Conservation (phyloP, 2,329 filamentous ascomycete genomes). For the Rhinocladiella similis region DNA sequence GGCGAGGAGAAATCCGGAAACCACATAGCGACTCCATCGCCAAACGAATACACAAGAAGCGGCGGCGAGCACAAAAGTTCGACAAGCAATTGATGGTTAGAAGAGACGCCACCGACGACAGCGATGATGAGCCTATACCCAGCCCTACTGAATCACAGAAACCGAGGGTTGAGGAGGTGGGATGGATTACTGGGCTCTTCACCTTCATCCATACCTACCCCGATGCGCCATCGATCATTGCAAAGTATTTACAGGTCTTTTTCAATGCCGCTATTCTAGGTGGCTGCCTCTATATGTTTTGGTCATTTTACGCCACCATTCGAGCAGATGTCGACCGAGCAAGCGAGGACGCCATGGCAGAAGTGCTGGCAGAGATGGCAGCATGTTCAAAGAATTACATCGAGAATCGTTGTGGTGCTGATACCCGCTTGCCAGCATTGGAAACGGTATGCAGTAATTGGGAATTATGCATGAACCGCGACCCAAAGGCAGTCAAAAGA, state of each 20-base stretch:
- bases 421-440: conserved; percentile 70
- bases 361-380: conserved; percentile 71
- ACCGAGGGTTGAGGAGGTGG: conserved; percentile 27
- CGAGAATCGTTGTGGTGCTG: conserved; percentile 71
- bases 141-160: conserved; percentile 23
- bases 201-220: conserved; percentile 65
- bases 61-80: conserved; percentile 48
- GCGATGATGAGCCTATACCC: conserved; percentile 41
- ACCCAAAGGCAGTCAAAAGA: conserved; percentile 74
- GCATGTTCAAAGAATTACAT: conserved; percentile 72
- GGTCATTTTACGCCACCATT: conserved; percentile 68
- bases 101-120: conserved; percentile 44
- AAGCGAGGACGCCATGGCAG: conserved; percentile 65
- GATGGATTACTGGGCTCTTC: conserved; percentile 49
- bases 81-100: conserved; percentile 41
- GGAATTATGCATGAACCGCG: conserved; percentile 83
- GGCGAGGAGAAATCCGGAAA: conserved; percentile 64
- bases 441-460: conserved; percentile 73
- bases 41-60: conserved; percentile 50
- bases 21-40: conserved; percentile 47
- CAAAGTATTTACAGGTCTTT: conserved; percentile 64
- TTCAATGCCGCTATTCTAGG: conserved; percentile 52
- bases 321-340: conserved; percentile 74
- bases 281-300: conserved; percentile 63
- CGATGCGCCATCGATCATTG: conserved; percentile 64